Evolutionary conservation across 192 early-diverging fungal species (phyloP), one percentile per base, ranked within the genome.

Genomic region (Backusella mclennaniae): DNA sequence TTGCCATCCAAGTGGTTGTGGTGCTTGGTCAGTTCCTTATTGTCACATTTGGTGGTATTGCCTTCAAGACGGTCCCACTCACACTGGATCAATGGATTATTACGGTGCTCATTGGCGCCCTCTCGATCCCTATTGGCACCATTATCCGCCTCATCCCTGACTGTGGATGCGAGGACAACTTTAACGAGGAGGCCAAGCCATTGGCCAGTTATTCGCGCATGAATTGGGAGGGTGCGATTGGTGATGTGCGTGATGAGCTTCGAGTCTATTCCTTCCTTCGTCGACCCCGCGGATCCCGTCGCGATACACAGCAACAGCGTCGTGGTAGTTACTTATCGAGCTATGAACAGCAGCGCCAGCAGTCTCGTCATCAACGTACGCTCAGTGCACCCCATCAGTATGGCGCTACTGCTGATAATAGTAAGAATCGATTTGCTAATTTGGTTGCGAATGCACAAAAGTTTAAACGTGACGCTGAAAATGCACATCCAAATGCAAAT

Each of bases 1-100:
- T 93, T 52, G 69, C 85, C 31, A 90, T 99, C 70, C 88, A 96
- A 76, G 44, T 92, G 26, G 78, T 92, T 42, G 92, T 96, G 21
- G 76, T 96, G 29, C 68, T 84, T 36, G 83, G 90, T 49, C 97
- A 99, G 86, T 88, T 89, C 79, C 71, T 96, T 63, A 96, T 99
- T 79, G 90, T 98, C 49, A 80, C 89, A 52, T 97, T 93, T 83
- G 96, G 94, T 70, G 94, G 97, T 44, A 82, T 89, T 21, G 95
- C 94, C 46, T 99, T 99, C 88, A 93, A 94, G 71, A 93, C 94
- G 9, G 84, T 87, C 8, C 84, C 88, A 6, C 86, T 98, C 19
- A 86, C 81, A 7, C 82, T 73, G 19, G 53, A 67, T 6, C 91
- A 96, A 80, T 99, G 97, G 97, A 73, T 83, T 12, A 83, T 92